Evolutionary conservation across 768 basidiomycete species (phyloP).

Genomic region (Rhodotorula paludigena): DNA sequence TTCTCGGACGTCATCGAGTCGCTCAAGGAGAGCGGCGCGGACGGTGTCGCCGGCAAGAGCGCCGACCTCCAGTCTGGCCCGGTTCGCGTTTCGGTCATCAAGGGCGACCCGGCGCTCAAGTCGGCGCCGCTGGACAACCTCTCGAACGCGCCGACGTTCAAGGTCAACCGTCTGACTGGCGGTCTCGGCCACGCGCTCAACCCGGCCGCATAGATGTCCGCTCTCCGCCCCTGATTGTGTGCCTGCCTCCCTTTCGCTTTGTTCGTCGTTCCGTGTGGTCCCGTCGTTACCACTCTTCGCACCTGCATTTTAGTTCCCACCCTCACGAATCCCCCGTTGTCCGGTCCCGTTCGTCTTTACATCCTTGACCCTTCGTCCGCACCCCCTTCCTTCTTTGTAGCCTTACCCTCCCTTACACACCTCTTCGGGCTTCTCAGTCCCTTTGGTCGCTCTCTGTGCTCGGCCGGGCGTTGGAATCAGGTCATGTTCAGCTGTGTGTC

Average conservation of each 20-base stretch:
- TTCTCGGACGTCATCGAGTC: constrained; percentile 30
- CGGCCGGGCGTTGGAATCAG: no score
- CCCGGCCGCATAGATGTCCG: background rate
- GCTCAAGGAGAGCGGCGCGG: constrained; percentile 24
- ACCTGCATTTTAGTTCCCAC: background rate
- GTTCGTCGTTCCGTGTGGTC: no score
- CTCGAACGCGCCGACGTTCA: background rate
- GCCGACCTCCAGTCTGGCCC: constrained; percentile 17
- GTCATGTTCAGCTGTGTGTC: no score
- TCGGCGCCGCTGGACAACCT: background rate
- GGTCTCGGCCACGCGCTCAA: background rate
- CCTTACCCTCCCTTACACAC: background rate
- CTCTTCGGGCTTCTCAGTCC: no score
- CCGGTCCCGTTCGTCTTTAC: no score
- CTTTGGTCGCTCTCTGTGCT: no score
- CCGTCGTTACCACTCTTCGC: background rate
- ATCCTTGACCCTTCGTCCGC: background rate
- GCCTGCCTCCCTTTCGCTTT: background rate
- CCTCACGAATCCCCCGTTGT: no score
- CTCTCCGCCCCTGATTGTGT: background rate
- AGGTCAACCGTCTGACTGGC: background rate
- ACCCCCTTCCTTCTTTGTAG: background rate
- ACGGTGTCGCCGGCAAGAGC: constrained; percentile 30
- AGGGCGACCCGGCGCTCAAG: constrained; percentile 24
- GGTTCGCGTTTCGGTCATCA: constrained; percentile 17